Base-by-base conservation (phyloP, 140 eudicot genomes). In the Erigeron philadelphicus region DNA sequence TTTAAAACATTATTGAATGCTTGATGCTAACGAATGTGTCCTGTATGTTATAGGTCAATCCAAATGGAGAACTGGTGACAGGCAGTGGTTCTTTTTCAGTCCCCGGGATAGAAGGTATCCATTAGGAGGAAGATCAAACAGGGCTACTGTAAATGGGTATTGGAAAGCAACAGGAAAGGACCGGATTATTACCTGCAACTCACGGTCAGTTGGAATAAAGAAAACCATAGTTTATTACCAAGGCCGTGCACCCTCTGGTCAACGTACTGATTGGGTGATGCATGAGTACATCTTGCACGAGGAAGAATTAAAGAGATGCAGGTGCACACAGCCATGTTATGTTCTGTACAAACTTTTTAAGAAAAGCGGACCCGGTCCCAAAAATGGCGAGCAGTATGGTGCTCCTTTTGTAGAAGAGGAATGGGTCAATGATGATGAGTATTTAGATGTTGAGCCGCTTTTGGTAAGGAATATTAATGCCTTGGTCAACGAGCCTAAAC, bases 151-250 rank as follows among this genome's bases (percentile, higher is more conserved):
- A 72, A 82, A 74, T 18, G 97, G 97, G 0, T 90, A 90, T 56
- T 87, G 97, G 97, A 90, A 90, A 74, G 92, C 92, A 59, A 90
- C 97, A 1, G 97, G 97, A 13, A 90, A 87, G 48, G 97, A 90
- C 57, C 88, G 97, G 0, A 67, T 70, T 12, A 83, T 90, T n/a
- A 50, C 81, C 12, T 81, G 79, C 64, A 82, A 81, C 45, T 77
- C 90, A 13, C 83, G 95, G 8, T 47, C 80, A 4, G 97, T 87
- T 64, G 97, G 97, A 23, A 4, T 79, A 2, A 90, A 90, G 82
- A 90, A 90, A 70, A 87, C 97, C 13, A 80, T 90, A 41, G 86
- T 90, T 44, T 90, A 79, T 72, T 83, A 87, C 38, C 64, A 46
- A 76, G 97, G 97, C 3, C 97, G 93, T 69, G 95, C 97, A 5